phyloP scores from a whole-genome alignment of 192 early-diverging fungal genomes.

The Kappamyces sp. region DNA sequence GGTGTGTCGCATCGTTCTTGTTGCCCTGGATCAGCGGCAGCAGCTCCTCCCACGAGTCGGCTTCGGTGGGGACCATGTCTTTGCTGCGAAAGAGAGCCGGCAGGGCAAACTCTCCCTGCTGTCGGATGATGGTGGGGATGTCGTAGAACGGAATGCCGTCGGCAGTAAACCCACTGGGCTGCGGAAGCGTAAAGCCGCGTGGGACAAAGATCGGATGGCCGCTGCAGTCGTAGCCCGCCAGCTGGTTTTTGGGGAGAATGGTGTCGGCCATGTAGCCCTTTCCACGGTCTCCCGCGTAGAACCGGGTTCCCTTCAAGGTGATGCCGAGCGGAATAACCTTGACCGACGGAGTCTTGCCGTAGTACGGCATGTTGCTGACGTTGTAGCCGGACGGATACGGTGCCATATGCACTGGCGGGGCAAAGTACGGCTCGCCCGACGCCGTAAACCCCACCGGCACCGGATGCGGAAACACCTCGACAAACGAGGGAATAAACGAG shows the following conservation, averaged over 20 bases:
- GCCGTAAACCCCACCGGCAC: slow-evolving; percentile 41
- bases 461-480: slow-evolving; percentile 13
- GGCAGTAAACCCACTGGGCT: slow-evolving; percentile 46
- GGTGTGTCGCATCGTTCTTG: neutral
- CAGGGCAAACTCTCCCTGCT: slow-evolving; percentile 41
- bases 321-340: slow-evolving; percentile 47
- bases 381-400: slow-evolving; percentile 48
- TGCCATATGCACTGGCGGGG: slow-evolving; percentile 42
- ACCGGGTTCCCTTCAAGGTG: slow-evolving; percentile 42
- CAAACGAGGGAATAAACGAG: neutral
- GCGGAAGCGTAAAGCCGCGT: slow-evolving; percentile 44
- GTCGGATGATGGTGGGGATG: slow-evolving; percentile 43
- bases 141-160: slow-evolving; percentile 59
- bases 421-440: slow-evolving; percentile 50
- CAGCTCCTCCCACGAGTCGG: slow-evolving; percentile 14
- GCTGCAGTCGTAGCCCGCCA: slow-evolving; percentile 51
- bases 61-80: neutral
- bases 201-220: slow-evolving; percentile 57
- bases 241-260: slow-evolving; percentile 25
- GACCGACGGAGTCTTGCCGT: slow-evolving; percentile 36
- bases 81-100: slow-evolving; percentile 17
- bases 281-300: slow-evolving; percentile 37
- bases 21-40: neutral
- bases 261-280: slow-evolving; percentile 20
- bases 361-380: slow-evolving; percentile 38